A percentile compares a stretch with the other conserved stretches of the same genome.
Conservation (phyloP, 176 grass and related monocot species). For the Avena insularis region DNA sequence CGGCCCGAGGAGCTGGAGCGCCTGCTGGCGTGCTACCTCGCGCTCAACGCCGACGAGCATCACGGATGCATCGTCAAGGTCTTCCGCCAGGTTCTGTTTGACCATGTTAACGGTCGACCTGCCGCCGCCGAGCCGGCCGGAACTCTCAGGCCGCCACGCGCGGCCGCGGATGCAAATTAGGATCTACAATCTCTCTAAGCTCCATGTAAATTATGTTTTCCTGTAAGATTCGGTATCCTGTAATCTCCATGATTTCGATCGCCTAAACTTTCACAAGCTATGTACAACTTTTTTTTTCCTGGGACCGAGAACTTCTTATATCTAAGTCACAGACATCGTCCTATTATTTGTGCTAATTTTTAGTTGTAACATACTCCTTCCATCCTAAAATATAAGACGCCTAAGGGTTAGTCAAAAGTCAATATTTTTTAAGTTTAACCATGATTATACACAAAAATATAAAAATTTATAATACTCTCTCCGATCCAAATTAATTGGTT, state of each 20-base stretch:
- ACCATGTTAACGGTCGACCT: constrained; percentile 44
- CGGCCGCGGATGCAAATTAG: constrained; percentile 14
- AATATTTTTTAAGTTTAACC: too few relatives aligned
- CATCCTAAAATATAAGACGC: too few relatives aligned
- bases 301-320: too few relatives aligned
- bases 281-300: too few relatives aligned
- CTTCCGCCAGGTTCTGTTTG: constrained; percentile 79
- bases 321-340: too few relatives aligned
- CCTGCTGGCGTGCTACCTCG: constrained; percentile 82
- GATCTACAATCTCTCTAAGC: not conserved
- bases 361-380: too few relatives aligned
- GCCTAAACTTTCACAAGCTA: not conserved
- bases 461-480: too few relatives aligned
- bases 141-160: not conserved
- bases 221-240: not conserved
- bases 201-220: not conserved
- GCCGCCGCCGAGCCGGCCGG: constrained; percentile 3
- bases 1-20: constrained; percentile 78
- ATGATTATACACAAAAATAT: too few relatives aligned
- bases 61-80: constrained; percentile 87
- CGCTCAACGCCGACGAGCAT: constrained; percentile 87
- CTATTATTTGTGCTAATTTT: too few relatives aligned
- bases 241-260: not conserved
- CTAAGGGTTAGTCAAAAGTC: too few relatives aligned
- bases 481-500: too few relatives aligned